Conservation (phyloP, 495 filamentous ascomycete species). For the Aspergillus ellipticus region DNA sequence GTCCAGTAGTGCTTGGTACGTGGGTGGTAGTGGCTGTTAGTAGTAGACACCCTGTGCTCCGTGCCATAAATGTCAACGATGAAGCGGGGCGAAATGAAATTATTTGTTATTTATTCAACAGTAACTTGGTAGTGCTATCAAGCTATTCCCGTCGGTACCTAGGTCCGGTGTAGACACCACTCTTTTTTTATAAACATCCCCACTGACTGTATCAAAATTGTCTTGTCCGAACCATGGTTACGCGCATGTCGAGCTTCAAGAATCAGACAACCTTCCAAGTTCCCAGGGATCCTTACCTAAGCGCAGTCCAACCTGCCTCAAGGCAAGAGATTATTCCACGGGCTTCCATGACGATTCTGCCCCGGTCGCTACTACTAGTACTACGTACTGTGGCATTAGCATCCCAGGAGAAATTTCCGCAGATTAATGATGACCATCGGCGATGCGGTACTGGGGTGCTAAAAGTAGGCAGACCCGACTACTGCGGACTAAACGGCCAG, state of each 20-base stretch:
- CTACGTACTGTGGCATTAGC: background rate
- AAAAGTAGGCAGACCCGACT: too few species aligned
- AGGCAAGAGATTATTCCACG: background rate
- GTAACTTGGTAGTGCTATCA: background rate
- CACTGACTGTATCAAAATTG: conserved; percentile 18
- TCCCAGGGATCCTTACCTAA: background rate
- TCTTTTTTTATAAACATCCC: conserved; percentile 16
- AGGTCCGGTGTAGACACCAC: background rate
- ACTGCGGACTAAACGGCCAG: background rate
- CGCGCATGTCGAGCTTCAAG: background rate
- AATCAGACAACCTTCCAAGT: background rate
- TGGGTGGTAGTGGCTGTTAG: background rate
- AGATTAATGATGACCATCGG: too few species aligned
- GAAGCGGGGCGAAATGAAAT: background rate
- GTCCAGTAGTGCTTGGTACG: too few species aligned
- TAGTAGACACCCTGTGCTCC: background rate
- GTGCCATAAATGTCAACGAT: background rate
- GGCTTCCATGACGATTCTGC: background rate
- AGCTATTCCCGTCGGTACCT: too few species aligned
- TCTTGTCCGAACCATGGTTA: conserved; percentile 11
- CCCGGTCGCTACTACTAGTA: background rate
- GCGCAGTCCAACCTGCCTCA: background rate
- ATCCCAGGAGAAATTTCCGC: too few species aligned
- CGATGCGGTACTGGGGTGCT: too few species aligned
- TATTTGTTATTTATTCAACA: background rate